phyloP scores from a whole-genome alignment of 2,329 filamentous ascomycete species.

The Ophiostoma perfectum region DNA sequence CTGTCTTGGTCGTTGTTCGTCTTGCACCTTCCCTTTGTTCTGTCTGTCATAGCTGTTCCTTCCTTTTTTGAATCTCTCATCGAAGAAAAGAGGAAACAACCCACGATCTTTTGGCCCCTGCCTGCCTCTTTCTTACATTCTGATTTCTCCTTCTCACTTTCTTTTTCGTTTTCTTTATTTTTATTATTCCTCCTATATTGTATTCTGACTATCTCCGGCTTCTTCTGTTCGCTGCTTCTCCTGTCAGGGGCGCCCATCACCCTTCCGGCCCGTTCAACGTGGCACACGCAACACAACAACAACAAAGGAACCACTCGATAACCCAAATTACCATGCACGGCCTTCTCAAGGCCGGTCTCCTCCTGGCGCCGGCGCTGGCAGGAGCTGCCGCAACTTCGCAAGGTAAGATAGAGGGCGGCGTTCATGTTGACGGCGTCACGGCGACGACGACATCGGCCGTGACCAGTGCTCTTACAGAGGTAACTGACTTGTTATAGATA shows the following conservation, averaged over 20 bases:
- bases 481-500: slow-evolving; percentile 16
- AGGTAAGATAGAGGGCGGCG: slow-evolving; percentile 19
- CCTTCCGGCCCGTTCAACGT: slow-evolving; percentile 8
- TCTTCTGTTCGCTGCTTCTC: background rate
- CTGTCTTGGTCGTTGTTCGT: background rate
- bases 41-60: slow-evolving; percentile 12
- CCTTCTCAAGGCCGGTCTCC: slow-evolving; percentile 34
- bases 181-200: background rate
- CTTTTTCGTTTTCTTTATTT: background rate
- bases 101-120: slow-evolving; percentile 2
- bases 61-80: background rate
- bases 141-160: slow-evolving; percentile 2
- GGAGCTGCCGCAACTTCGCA: slow-evolving; percentile 25
- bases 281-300: background rate
- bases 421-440: background rate
- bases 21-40: slow-evolving; percentile 1
- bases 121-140: background rate
- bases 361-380: slow-evolving; percentile 36
- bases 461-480: background rate
- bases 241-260: background rate
- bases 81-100: slow-evolving; percentile 10
- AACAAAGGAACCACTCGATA: background rate
- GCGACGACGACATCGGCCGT: background rate
- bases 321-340: slow-evolving; percentile 32
- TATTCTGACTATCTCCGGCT: background rate